These are phyloP conservation scores for Fusarium kyushuense DNA, from an alignment of 2,329 filamentous ascomycete species.

Conservation along the genomic window DNA sequence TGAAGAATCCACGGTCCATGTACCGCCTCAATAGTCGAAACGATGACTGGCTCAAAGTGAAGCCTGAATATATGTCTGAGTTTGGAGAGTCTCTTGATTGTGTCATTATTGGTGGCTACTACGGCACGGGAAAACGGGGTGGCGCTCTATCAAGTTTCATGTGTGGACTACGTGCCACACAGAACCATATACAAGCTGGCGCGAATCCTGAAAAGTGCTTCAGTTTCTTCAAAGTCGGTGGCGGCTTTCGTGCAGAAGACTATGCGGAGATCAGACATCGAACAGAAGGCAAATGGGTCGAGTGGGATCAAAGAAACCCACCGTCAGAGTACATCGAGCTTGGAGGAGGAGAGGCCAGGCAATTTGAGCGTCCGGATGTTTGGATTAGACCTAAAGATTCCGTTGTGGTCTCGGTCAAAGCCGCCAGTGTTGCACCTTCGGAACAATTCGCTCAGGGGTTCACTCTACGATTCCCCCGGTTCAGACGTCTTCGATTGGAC, in stretches of 20 bases:
- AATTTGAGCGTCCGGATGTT: constrained; percentile 84
- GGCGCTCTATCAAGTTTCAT: constrained; percentile 87
- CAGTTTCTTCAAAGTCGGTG: constrained; percentile 99
- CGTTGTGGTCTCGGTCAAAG: constrained; percentile 88
- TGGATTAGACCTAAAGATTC: constrained; percentile 95
- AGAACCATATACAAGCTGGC: constrained; percentile 71
- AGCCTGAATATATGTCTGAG: constrained; percentile 97
- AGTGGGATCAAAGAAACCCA: constrained; percentile 83
- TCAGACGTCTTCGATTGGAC: constrained; percentile 84
- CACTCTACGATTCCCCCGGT: constrained; percentile 91
- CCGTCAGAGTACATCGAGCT: constrained; percentile 84
- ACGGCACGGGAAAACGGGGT: constrained; percentile 86
- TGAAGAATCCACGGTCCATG: constrained; percentile 91
- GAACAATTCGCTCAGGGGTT: constrained; percentile 81
- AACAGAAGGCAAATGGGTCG: constrained; percentile 91
- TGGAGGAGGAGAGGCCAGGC: constrained; percentile 76
- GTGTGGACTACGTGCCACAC: constrained; percentile 85
- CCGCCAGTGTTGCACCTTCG: constrained; percentile 79
- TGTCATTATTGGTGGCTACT: constrained; percentile 91
- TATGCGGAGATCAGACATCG: constrained; percentile 85
- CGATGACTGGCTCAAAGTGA: constrained; percentile 98
- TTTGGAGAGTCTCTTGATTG: constrained; percentile 95
- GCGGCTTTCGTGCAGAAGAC: constrained; percentile 86
- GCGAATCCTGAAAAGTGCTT: constrained; percentile 79
- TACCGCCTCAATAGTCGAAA: constrained; percentile 92